These are phyloP conservation scores for Nakaseomyces uthaithaninus DNA, from an alignment of 1,139 yeast genomes.

Conservation along the genomic window DNA sequence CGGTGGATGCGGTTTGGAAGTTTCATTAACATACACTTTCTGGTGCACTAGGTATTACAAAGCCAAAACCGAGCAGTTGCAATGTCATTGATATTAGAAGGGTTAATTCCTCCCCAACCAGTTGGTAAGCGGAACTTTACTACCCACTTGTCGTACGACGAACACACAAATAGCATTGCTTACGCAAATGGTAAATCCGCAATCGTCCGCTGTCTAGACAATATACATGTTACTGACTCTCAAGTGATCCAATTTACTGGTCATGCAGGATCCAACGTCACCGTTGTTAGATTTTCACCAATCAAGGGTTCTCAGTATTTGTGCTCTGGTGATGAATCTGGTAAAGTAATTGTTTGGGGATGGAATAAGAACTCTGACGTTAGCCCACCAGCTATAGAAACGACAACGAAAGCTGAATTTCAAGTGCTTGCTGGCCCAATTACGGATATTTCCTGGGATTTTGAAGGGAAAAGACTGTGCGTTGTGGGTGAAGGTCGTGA, in stretches of 20 bases:
- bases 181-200: conserved; percentile 80
- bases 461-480: conserved; percentile 73
- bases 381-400: conserved; percentile 34
- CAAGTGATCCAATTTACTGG: conserved; percentile 52
- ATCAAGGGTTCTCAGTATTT: conserved; percentile 64
- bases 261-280: conserved; percentile 56
- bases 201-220: conserved; percentile 56
- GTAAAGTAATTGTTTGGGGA: conserved; percentile 86
- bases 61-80: conserved; percentile 10
- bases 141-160: conserved; percentile 65
- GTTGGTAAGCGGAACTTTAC: conserved; percentile 62
- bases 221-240: conserved; percentile 34
- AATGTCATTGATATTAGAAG: conserved; percentile 17
- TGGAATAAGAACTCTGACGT: conserved; percentile 18
- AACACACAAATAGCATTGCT: conserved; percentile 57
- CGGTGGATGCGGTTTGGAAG: too few relatives aligned
- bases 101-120: conserved; percentile 71
- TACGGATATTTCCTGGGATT: conserved; percentile 86
- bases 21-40: too few relatives aligned
- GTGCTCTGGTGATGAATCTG: conserved; percentile 88
- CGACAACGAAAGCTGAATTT: conserved; percentile 69
- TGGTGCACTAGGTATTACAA: too few relatives aligned
- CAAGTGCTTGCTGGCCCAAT: conserved; percentile 77
- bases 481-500: conserved; percentile 96
- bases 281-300: conserved; percentile 82